Evolutionary conservation across 1,284 basidiomycete species (phyloP).

Genomic region (Schizophyllum amplum): DNA sequence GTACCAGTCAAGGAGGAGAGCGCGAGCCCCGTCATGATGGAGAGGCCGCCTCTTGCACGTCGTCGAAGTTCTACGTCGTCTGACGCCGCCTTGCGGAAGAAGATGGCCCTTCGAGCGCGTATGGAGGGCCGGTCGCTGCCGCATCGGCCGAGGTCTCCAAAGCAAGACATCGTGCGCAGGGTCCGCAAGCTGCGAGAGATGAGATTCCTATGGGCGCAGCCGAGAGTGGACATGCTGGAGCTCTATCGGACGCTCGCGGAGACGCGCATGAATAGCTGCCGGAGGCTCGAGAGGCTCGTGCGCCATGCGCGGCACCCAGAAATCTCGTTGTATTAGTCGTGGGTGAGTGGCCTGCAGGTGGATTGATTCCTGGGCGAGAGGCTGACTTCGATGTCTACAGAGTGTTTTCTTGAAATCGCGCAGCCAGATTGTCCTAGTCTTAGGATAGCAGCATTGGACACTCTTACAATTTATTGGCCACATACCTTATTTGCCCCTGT

Average conservation of each 20-base stretch:
- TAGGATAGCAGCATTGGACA: not conserved
- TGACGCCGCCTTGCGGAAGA: not conserved
- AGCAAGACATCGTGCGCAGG: slow-evolving; percentile 28
- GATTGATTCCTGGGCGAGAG: not conserved
- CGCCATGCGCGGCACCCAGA: slow-evolving; percentile 30
- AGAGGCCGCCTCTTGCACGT: slow-evolving; percentile 2
- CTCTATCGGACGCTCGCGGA: slow-evolving; percentile 67
- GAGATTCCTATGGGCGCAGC: slow-evolving; percentile 13
- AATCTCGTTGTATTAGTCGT: not conserved
- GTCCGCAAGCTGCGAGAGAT: slow-evolving; percentile 18
- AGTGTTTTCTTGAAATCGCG: too few relatives aligned
- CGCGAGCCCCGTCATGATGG: not conserved
- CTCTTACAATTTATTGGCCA: not conserved
- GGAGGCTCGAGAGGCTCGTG: slow-evolving; percentile 52
- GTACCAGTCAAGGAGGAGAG: not conserved
- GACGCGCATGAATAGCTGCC: slow-evolving; percentile 65
- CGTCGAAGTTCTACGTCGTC: not conserved
- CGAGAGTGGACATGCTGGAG: slow-evolving; percentile 45
- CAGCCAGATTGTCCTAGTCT: too few relatives aligned
- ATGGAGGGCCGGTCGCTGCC: slow-evolving; percentile 16
- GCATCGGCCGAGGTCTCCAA: slow-evolving; percentile 36
- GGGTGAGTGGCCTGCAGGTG: not conserved
- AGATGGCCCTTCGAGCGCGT: not conserved
- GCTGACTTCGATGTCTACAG: too few relatives aligned
- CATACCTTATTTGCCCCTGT: not conserved